Conservation (phyloP, 2,329 filamentous ascomycete species). For the Ascocoryne sarcoides region DNA sequence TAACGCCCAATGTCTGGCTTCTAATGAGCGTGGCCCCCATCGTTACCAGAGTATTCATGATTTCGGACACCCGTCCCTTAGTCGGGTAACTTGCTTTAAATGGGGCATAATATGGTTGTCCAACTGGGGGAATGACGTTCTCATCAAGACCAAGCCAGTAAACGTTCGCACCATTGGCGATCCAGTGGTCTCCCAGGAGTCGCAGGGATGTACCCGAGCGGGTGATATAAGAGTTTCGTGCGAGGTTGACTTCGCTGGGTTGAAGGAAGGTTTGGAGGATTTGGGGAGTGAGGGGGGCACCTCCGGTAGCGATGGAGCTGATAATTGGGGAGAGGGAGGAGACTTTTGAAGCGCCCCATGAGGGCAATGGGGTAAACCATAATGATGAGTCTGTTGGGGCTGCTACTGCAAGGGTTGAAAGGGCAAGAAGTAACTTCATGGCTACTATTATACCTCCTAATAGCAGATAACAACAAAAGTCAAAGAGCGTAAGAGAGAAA, state of each 20-base stretch:
- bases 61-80: slow-evolving; percentile 37
- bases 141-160: slow-evolving; percentile 44
- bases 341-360: not conserved
- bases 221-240: slow-evolving; percentile 24
- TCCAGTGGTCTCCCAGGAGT: slow-evolving; percentile 34
- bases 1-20: slow-evolving; percentile 38
- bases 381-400: not conserved
- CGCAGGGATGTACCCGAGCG: slow-evolving; percentile 31
- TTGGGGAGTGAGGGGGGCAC: slow-evolving; percentile 13
- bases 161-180: slow-evolving; percentile 38
- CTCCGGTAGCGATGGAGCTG: slow-evolving; percentile 9
- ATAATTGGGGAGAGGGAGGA: slow-evolving; percentile 3
- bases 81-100: slow-evolving; percentile 38
- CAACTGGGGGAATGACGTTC: slow-evolving; percentile 37
- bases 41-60: slow-evolving; percentile 36
- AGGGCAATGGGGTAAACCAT: too few species aligned
- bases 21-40: slow-evolving; percentile 39
- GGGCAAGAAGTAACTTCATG: not conserved
- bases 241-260: slow-evolving; percentile 11
- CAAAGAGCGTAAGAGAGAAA: not conserved
- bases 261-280: slow-evolving; percentile 15
- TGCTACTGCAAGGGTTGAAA: not conserved
- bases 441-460: not conserved
- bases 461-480: not conserved
- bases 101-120: slow-evolving; percentile 36